Conservation (phyloP, 2,329 filamentous ascomycete species). For the Thelonectria rubi region DNA sequence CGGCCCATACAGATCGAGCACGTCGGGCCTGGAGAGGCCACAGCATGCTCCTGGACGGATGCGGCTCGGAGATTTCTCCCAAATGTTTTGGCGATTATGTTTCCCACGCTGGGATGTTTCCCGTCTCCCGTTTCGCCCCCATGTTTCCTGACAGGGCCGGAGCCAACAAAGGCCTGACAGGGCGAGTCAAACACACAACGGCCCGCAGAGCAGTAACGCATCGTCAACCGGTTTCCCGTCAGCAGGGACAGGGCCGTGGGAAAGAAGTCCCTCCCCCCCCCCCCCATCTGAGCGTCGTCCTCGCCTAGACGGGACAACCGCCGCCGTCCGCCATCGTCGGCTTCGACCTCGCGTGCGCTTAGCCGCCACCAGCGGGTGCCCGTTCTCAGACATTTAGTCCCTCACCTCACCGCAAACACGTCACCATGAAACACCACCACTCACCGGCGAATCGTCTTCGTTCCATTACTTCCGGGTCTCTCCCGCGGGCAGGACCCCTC, state of each 20-base stretch:
- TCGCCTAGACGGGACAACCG: slow-evolving; percentile 14
- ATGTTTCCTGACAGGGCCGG: slow-evolving; percentile 16
- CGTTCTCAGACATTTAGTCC: slow-evolving; percentile 27
- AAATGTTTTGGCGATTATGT: slow-evolving; percentile 30
- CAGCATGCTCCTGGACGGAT: slow-evolving; percentile 36
- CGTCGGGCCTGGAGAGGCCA: slow-evolving; percentile 22
- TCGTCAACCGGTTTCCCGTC: slow-evolving; percentile 26
- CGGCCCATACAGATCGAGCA: slow-evolving; percentile 34
- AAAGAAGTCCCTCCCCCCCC: slow-evolving; percentile 11
- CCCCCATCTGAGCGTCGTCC: slow-evolving; percentile 16
- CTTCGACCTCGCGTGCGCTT: slow-evolving; percentile 23
- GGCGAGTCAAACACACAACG: slow-evolving; percentile 26
- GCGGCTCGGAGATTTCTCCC: slow-evolving; percentile 42
- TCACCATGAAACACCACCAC: slow-evolving; percentile 38
- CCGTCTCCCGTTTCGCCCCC: slow-evolving; percentile 1
- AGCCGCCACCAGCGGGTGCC: slow-evolving; percentile 17
- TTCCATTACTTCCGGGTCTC: slow-evolving; percentile 21
- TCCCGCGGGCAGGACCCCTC: slow-evolving; percentile 1
- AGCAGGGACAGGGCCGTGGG: slow-evolving; percentile 21
- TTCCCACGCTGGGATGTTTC: slow-evolving; percentile 28
- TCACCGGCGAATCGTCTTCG: slow-evolving; percentile 32
- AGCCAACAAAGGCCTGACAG: slow-evolving; percentile 7
- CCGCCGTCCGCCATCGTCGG: slow-evolving; percentile 19
- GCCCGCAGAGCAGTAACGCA: slow-evolving; percentile 18
- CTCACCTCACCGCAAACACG: slow-evolving; percentile 35